These are phyloP conservation scores for Citeromyces siamensis DNA, from an alignment of 1,139 yeast genomes.

Conservation along the genomic window DNA sequence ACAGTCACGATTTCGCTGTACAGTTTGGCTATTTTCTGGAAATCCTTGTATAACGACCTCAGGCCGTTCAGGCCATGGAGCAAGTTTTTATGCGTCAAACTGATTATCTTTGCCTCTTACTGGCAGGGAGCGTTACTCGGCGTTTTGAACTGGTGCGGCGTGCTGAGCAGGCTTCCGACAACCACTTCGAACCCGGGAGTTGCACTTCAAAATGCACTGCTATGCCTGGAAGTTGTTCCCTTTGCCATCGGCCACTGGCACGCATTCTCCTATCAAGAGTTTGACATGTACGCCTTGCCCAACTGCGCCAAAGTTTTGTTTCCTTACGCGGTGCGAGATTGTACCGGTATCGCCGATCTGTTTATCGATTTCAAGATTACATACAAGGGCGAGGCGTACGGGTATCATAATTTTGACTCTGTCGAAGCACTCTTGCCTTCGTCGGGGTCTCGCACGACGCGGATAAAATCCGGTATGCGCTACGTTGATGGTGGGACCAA, in stretches of 20 bases:
- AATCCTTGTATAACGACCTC: constrained; percentile 65
- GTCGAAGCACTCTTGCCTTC: constrained; percentile 58
- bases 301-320: constrained; percentile 54
- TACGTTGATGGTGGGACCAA: constrained; percentile 68
- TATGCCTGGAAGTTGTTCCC: constrained; percentile 75
- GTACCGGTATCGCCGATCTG: constrained; percentile 65
- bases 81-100: constrained; percentile 83
- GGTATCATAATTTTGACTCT: constrained; percentile 75
- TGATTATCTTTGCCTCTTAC: constrained; percentile 89
- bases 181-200: constrained; percentile 41
- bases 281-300: constrained; percentile 46
- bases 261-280: constrained; percentile 74
- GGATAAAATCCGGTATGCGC: constrained; percentile 76
- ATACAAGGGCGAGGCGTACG: constrained; percentile 65
- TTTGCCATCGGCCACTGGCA: constrained; percentile 84
- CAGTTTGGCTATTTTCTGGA: constrained; percentile 87
- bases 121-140: constrained; percentile 86
- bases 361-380: constrained; percentile 67
- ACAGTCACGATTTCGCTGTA: constrained; percentile 78
- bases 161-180: constrained; percentile 26
- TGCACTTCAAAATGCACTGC: constrained; percentile 63
- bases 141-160: constrained; percentile 40
- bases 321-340: constrained; percentile 58
- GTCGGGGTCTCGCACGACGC: constrained; percentile 51
- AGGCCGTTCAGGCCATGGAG: constrained; percentile 81